phyloP scores from a whole-genome alignment of 176 grass and related monocot genomes.

The Secale cereale region DNA sequence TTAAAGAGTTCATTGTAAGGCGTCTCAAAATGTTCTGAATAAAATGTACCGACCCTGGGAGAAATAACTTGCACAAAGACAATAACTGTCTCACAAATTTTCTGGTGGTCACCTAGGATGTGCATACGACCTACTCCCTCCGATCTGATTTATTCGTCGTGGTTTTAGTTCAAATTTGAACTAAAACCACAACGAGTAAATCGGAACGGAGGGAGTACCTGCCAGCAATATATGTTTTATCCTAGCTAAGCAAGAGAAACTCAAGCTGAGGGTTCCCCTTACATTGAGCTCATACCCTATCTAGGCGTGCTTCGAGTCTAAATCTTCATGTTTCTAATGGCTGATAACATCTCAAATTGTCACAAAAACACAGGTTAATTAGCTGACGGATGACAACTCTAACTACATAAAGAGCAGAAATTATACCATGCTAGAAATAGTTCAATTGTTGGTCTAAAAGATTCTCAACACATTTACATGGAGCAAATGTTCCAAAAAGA shows the following conservation, averaged over 20 bases:
- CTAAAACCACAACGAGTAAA: too few relatives aligned
- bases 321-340: neutral
- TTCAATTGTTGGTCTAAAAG: neutral
- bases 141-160: too few relatives aligned
- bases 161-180: too few relatives aligned
- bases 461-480: slow-evolving; percentile 2
- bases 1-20: neutral
- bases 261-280: neutral
- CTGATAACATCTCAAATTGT: neutral
- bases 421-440: neutral
- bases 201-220: neutral
- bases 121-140: neutral
- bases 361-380: neutral
- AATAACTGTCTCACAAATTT: too few relatives aligned
- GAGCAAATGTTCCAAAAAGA: neutral
- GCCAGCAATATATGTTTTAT: neutral
- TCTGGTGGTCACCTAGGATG: neutral
- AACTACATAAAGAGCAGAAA: neutral
- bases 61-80: neutral
- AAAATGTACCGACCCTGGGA: neutral
- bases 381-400: neutral
- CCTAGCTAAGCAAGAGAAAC: neutral
- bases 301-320: neutral
- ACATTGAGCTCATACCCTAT: neutral
- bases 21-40: neutral